A percentile compares a stretch with the other conserved stretches of the same genome.
Evolutionary conservation across 2,329 filamentous ascomycete genomes (phyloP).

Genomic region (Phoma herbarum): DNA sequence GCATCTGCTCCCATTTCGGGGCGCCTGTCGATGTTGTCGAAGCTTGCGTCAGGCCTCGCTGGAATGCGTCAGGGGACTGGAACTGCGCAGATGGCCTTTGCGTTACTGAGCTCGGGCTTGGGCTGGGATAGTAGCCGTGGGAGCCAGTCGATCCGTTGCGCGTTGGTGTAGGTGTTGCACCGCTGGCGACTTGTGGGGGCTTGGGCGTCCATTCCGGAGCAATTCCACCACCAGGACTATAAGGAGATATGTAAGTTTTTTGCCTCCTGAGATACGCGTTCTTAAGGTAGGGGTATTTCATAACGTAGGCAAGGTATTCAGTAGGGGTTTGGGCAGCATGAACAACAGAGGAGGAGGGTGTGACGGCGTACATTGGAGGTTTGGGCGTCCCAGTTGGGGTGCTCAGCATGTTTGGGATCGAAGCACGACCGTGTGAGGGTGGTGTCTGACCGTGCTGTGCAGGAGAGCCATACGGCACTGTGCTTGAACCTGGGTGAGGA

Average conservation of each 20-base stretch:
- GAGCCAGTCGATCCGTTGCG: conserved; percentile 16
- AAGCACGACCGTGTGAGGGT: conserved; percentile 39
- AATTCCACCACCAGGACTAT: conserved; percentile 55
- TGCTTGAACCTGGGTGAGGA: conserved; percentile 29
- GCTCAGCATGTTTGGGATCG: conserved; percentile 45
- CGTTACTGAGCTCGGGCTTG: conserved; percentile 11
- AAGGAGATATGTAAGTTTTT: conserved; percentile 59
- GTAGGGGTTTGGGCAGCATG: conserved; percentile 46
- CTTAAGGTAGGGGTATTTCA: conserved; percentile 57
- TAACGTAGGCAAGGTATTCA: conserved; percentile 55
- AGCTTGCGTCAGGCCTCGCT: conserved; percentile 49
- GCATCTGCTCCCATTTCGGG: conserved; percentile 47
- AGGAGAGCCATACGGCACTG: conserved; percentile 27
- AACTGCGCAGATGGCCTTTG: conserved; percentile 51
- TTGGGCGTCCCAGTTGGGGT: conserved; percentile 44
- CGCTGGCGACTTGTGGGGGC: conserved; percentile 23
- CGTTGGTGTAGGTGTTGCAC: conserved; percentile 7
- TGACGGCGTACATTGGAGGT: conserved; percentile 50
- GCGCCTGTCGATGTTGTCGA: conserved; percentile 31
- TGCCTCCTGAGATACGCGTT: conserved; percentile 56
- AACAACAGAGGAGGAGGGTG: conserved; percentile 49
- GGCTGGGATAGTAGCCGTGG: conserved; percentile 18
- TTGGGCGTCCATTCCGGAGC: conserved; percentile 52
- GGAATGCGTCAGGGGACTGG: conserved; percentile 57
- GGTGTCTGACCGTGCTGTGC: conserved; percentile 22